These are phyloP conservation scores for Phytophthora sansomeana DNA, from an alignment of 352 stramenopile species.

Conservation along the genomic window DNA sequence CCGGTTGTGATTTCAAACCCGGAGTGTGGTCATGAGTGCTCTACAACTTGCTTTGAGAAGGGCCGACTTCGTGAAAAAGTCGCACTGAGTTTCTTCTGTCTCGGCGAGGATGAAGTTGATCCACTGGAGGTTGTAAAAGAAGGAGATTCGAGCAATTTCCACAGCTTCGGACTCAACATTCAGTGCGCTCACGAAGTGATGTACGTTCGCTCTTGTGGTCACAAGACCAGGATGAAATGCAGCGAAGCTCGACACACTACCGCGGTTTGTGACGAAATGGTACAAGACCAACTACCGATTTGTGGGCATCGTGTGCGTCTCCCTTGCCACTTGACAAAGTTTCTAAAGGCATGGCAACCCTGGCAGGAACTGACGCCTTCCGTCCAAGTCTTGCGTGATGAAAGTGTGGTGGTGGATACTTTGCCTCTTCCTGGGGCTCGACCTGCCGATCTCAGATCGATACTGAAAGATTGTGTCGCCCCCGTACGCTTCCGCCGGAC, in stretches of 20 bases:
- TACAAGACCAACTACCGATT: constrained; percentile 39
- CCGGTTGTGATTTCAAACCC: constrained; percentile 60
- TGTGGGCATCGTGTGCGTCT: constrained; percentile 62
- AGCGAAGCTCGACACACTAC: constrained; percentile 49
- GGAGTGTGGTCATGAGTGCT: constrained; percentile 72
- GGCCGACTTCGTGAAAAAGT: constrained; percentile 26
- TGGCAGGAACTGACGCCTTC: constrained; percentile 39
- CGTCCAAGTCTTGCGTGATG: constrained; percentile 39
- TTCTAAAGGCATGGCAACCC: constrained; percentile 55
- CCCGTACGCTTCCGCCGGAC: constrained; percentile 50
- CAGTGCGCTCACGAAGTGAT: constrained; percentile 46
- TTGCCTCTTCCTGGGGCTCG: constrained; percentile 34
- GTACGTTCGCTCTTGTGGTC: constrained; percentile 49
- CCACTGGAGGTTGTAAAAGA: constrained; percentile 48
- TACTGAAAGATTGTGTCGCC: constrained; percentile 47
- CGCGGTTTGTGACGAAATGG: constrained; percentile 40
- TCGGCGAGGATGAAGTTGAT: constrained; percentile 20
- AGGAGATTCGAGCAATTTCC: constrained; percentile 40
- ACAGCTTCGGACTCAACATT: constrained; percentile 53
- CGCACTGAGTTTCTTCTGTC: not conserved
- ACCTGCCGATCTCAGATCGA: constrained; percentile 31
- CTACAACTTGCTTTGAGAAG: constrained; percentile 60
- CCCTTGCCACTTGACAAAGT: constrained; percentile 40
- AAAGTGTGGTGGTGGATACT: constrained; percentile 51
- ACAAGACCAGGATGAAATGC: constrained; percentile 57